A percentile compares a stretch with the other conserved stretches of the same genome.
phyloP scores from a whole-genome alignment of 257 asterid genomes.

The Nicotiana obtusifolia region DNA sequence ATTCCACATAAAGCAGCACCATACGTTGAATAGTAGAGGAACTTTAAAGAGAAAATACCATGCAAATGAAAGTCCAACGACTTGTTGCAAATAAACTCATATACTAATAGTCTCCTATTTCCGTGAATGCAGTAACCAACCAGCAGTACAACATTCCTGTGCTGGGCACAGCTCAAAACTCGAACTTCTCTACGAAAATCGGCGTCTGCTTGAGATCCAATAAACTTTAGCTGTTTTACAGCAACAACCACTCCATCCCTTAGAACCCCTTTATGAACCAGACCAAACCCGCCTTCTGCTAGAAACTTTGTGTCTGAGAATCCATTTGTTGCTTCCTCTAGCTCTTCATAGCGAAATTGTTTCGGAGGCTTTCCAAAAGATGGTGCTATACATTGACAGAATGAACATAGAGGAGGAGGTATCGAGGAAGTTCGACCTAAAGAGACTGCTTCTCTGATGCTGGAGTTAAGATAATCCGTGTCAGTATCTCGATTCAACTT shows the following conservation, averaged over 20 bases:
- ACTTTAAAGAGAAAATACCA: conserved; percentile 33
- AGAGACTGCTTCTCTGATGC: conserved; percentile 75
- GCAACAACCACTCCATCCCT: conserved; percentile 64
- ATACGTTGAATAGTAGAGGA: neutral
- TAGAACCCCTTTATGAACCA: conserved; percentile 70
- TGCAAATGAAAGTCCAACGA: conserved; percentile 80
- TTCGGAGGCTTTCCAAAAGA: conserved; percentile 81
- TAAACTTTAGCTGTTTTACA: conserved; percentile 62
- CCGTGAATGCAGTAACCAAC: conserved; percentile 74
- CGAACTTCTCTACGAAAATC: conserved; percentile 85
- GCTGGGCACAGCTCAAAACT: conserved; percentile 90
- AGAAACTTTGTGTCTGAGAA: conserved; percentile 54
- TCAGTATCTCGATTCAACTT: conserved; percentile 16
- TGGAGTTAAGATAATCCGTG: conserved; percentile 38
- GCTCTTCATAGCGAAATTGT: conserved; percentile 58
- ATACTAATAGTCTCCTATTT: conserved; percentile 64
- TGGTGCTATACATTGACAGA: conserved; percentile 74
- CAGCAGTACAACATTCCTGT: conserved; percentile 75
- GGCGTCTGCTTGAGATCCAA: conserved; percentile 60
- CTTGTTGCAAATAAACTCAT: conserved; percentile 78
- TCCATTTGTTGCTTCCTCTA: conserved; percentile 65
- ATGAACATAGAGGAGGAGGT: conserved; percentile 78
- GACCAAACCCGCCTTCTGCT: conserved; percentile 72
- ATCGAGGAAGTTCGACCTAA: conserved; percentile 47
- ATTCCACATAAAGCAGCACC: neutral